Evolutionary conservation across 176 grass and related monocot genomes (phyloP).

Genomic region (Zea luxurians): DNA sequence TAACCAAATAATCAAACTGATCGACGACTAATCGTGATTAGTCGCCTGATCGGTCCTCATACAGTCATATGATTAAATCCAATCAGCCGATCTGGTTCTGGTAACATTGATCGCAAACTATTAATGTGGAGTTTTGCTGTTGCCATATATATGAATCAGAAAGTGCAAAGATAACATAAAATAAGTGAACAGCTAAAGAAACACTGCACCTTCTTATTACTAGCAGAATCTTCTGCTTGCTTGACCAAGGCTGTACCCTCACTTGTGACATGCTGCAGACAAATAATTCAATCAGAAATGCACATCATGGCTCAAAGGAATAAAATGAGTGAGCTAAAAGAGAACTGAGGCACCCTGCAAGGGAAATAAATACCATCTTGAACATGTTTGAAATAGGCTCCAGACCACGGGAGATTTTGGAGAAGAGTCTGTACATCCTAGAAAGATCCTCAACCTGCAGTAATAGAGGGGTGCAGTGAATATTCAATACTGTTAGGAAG

Average conservation of each 20-base stretch:
- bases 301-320: background rate
- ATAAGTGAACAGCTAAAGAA: slow-evolving; percentile 21
- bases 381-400: slow-evolving; percentile 94
- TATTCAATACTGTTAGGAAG: background rate
- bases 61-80: no score
- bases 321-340: background rate
- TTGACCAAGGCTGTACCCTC: slow-evolving; percentile 87
- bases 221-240: slow-evolving; percentile 96
- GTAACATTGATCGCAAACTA: no score
- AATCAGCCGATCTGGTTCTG: no score
- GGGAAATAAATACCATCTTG: slow-evolving; percentile 58
- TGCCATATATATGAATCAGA: background rate
- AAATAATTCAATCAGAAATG: slow-evolving; percentile 27
- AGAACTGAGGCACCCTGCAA: background rate
- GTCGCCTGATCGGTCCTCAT: no score
- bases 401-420: slow-evolving; percentile 73
- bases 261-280: slow-evolving; percentile 75
- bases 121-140: slow-evolving; percentile 14
- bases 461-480: slow-evolving; percentile 21
- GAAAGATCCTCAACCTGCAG: slow-evolving; percentile 84
- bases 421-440: slow-evolving; percentile 92
- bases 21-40: no score
- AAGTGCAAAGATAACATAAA: slow-evolving; percentile 4
- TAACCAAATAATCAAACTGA: no score
- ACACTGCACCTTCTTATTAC: slow-evolving; percentile 77